Percentiles rank a stretch among this genome's conserved stretches.
Conservation (phyloP, 129 eudicot genomes). For the Scalesia atractyloides region DNA sequence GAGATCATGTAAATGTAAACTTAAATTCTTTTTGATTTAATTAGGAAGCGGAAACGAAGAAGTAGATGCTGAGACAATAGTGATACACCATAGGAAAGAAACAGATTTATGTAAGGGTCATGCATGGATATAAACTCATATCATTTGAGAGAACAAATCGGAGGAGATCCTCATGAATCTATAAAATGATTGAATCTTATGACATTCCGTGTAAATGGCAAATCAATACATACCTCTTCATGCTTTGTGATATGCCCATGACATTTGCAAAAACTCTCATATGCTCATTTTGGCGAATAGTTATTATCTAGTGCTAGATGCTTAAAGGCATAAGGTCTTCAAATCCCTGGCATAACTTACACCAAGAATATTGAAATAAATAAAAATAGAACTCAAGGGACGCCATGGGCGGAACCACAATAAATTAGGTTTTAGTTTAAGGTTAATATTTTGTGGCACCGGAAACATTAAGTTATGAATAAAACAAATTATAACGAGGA, state of each 20-base stretch:
- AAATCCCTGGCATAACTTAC: conserved; percentile 14
- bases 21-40: background rate
- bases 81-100: background rate
- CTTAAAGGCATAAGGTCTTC: background rate
- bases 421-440: too few relatives aligned
- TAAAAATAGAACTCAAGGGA: too few relatives aligned
- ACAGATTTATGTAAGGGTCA: background rate
- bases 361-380: too few relatives aligned
- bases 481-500: background rate
- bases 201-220: conserved; percentile 15
- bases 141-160: background rate
- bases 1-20: background rate
- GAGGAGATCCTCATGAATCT: conserved; percentile 33
- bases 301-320: background rate
- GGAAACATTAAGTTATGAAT: too few relatives aligned
- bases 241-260: conserved; percentile 23
- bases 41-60: background rate
- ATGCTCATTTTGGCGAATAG: conserved; percentile 18
- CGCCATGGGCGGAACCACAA: too few relatives aligned
- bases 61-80: background rate
- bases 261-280: conserved; percentile 10
- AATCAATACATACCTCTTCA: conserved; percentile 33
- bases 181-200: conserved; percentile 25
- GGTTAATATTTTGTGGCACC: too few relatives aligned
- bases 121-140: background rate